Evolutionary conservation across 805 yeast genomes (phyloP), one percentile per base, ranked within the genome.

Genomic region (Kodamaea kakaduensis): DNA sequence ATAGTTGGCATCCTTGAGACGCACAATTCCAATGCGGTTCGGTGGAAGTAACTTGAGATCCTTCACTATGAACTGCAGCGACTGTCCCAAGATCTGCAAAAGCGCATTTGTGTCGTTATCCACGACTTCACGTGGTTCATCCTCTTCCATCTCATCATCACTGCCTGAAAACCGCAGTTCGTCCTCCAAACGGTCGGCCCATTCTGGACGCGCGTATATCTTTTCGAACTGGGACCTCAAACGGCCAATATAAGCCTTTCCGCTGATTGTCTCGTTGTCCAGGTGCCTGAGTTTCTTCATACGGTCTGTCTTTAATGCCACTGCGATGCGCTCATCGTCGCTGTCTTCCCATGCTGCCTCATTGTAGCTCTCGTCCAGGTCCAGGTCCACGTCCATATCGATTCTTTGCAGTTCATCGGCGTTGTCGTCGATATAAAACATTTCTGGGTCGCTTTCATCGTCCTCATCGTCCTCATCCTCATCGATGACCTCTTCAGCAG

Each of bases 1-100:
- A 33, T 72, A 68, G 52, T 88, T 90, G 26, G 95, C 97, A 62
- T 93, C 97, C 44, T 81, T 83, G 28, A 93, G 68, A 42, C 96
- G 73, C n/a, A 78, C 60, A 23, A 93, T 84, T 44, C 87, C 87
- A 18, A 93, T 63, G 37, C 69, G 73, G 33, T 73, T 70, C 3
- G 93, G 75, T 15, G 93, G 82, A 36, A 93, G 67, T 30, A 88
- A 56, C 52, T 70, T 77, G 25, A 73, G 56, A 31, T 72, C 64
- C 37, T 64, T 61, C 43, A 64, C 60, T 5, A 64, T 58, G 45
- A 69, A 73, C 34, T 70, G 48, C 28, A 50, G 52, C 9, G 66
- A 59, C 15, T 54, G 34, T 13, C 54, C 47, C 32, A 69, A 51
- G 6, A 67, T 50, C 20, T 52, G 46, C 31, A 59, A 46, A 25